Base-by-base conservation (phyloP, 2,329 filamentous ascomycete species). In the Neopestalotiopsis rosae region DNA sequence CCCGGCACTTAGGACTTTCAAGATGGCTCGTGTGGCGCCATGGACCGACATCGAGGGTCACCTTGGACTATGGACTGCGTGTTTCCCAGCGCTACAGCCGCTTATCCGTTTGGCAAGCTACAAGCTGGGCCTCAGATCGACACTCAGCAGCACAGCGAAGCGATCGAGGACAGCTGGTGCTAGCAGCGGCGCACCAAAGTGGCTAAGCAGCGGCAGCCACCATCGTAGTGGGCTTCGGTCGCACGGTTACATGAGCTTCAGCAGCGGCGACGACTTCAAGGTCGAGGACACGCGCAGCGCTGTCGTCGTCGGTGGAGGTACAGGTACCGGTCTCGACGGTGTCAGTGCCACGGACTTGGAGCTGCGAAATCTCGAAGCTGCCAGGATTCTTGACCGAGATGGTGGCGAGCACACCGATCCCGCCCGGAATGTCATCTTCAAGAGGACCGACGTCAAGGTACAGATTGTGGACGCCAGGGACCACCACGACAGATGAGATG, bases 31-130 rank as follows among this genome's bases (percentile, higher is more conserved):
- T 12, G 65, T 67, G 13, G 65, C 65, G 5, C 56, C 65, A 1
- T 67, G 65, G 52, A 61, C 65, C 24, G 65, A 67, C 59, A 61
- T 67, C 5, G 65, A 61, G 49, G 65, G 65, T 32, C 65, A 67
- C 20, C 59, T 67, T n/a, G 65, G 65, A 9, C 34, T 67, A 13
- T 67, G 56, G 65, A 67, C 65, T 3, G 57, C 56, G 5, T 67
- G 65, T 30, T 67, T 67, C 24, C 65, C 65, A 20, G 65, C 57
- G 14, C 38, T 67, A 1, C 65, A 67, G 38, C 65, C 65, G 9
- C 52, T 67, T 9, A 45, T 67, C 65, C 65, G 65, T 5, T 56
- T 67, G 32, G 40, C 24, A 20, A 61, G 65, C n/a, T 67, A 67
- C 57, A 67, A 61, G 57, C 34, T 67, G 24, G 65, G 65, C n/a